A percentile compares a stretch with the other conserved stretches of the same genome.
phyloP scores from a whole-genome alignment of 2,329 filamentous ascomycete species.

The Xylariaceae sp. region DNA sequence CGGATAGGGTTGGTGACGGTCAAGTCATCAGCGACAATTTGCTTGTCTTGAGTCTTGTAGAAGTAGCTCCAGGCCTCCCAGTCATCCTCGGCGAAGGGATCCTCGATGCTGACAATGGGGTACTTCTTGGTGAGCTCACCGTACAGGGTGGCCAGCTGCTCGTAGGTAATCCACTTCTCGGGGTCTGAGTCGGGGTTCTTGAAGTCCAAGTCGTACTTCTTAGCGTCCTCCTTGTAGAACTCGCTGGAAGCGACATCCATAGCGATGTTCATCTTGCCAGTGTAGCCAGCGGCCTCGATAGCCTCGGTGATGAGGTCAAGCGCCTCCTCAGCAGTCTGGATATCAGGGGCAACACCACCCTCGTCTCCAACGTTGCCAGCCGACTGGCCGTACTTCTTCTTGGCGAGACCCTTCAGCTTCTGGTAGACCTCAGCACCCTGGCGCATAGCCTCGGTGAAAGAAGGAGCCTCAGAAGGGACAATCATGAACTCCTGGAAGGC shows the following conservation, averaged over 20 bases:
- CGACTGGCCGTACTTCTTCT: conserved; percentile 99
- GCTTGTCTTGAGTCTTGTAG: conserved; percentile 97
- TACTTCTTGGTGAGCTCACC: conserved; percentile 86
- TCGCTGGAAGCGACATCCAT: conserved; percentile 99
- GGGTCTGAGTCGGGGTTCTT: conserved; percentile 98
- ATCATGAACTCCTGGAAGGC: conserved; percentile 98
- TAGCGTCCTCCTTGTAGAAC: conserved; percentile 96
- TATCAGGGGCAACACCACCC: conserved; percentile 98
- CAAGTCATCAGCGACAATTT: conserved; percentile 97
- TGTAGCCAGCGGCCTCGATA: conserved; percentile 94
- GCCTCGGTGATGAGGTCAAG: conserved; percentile 92
- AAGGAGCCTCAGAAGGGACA: conserved; percentile 77
- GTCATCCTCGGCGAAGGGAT: conserved; percentile 99
- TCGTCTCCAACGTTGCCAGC: conserved; percentile 99
- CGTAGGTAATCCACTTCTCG: conserved; percentile 97
- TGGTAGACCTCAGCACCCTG: conserved; percentile 98
- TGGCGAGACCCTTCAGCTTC: conserved; percentile 90
- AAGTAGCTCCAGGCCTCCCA: conserved; percentile 99
- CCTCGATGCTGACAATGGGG: conserved; percentile 97
- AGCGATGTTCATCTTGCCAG: conserved; percentile 93
- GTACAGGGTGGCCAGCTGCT: conserved; percentile 93
- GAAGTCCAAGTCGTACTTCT: conserved; percentile 99
- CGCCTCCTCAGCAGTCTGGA: conserved; percentile 93
- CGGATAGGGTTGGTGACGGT: conserved; percentile 98
- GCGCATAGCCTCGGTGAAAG: conserved; percentile 93